phyloP scores from a whole-genome alignment of 2,329 filamentous ascomycete species.

The Diplocarpon rosae region DNA sequence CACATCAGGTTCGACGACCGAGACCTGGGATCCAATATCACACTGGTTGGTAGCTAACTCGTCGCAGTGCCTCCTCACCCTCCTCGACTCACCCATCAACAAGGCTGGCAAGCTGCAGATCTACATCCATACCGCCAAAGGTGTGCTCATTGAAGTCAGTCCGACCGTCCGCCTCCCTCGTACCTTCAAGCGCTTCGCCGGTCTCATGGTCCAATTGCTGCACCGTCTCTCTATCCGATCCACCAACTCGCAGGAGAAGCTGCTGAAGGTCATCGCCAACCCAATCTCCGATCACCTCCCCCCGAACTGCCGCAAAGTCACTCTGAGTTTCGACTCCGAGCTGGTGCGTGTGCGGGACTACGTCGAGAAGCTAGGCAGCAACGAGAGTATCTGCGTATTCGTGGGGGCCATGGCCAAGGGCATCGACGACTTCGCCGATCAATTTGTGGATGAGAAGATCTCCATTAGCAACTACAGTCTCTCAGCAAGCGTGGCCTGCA shows the following conservation, averaged over 20 bases:
- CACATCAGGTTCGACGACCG: conserved; percentile 69
- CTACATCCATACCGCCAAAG: conserved; percentile 96
- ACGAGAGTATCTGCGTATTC: conserved; percentile 95
- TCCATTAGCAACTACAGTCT: conserved; percentile 97
- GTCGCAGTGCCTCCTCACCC: conserved; percentile 79
- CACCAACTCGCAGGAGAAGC: conserved; percentile 93
- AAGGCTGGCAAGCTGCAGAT: conserved; percentile 97
- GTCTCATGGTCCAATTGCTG: conserved; percentile 95
- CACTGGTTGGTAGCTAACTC: conserved; percentile 15
- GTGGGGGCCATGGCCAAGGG: conserved; percentile 99
- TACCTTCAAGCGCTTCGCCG: conserved; percentile 97
- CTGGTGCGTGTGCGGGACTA: conserved; percentile 85
- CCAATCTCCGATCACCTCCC: conserved; percentile 95
- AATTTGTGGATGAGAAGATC: conserved; percentile 92
- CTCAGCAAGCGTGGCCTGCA: conserved; percentile 94
- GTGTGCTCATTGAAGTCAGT: conserved; percentile 93
- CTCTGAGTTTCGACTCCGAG: conserved; percentile 84
- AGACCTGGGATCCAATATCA: conserved; percentile 18
- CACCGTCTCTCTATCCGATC: conserved; percentile 94
- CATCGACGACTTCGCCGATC: conserved; percentile 87
- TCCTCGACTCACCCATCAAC: conserved; percentile 96
- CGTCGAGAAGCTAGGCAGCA: conserved; percentile 62
- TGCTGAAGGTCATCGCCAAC: conserved; percentile 94
- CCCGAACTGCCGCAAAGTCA: conserved; percentile 95
- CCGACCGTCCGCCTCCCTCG: conserved; percentile 95